Percentiles rank a stretch among this genome's conserved stretches.
phyloP scores from a whole-genome alignment of 208 protist genomes.

The Acanthamoeba lenticulata region DNA sequence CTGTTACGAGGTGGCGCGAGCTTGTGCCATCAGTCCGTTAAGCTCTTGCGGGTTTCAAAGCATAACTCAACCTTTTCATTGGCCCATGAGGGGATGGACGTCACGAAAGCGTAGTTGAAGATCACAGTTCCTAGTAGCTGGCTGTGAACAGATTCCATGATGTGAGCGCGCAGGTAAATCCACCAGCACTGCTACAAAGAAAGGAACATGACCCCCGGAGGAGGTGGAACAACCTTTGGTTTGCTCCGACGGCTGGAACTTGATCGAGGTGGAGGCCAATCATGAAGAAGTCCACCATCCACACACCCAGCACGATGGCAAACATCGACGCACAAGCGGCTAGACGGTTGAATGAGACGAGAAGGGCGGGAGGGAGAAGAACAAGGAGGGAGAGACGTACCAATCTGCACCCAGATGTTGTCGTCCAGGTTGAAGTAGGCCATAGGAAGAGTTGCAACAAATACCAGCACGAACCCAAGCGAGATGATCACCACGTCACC shows the following conservation, averaged over 20 bases:
- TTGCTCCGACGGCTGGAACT: not conserved
- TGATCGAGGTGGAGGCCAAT: not conserved
- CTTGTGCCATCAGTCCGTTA: not conserved
- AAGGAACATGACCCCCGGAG: not conserved
- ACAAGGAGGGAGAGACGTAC: not conserved
- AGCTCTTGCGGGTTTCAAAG: not conserved
- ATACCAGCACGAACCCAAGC: not conserved
- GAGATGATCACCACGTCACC: conserved; percentile 13
- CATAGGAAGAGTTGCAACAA: not conserved
- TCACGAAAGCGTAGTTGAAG: conserved; percentile 39
- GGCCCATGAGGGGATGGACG: conserved; percentile 7
- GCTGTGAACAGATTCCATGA: not conserved
- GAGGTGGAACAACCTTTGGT: not conserved
- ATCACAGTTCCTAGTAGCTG: conserved; percentile 16
- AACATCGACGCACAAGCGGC: not conserved
- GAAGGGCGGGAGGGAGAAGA: not conserved
- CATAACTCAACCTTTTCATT: conserved; percentile 8
- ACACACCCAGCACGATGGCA: conserved; percentile 1
- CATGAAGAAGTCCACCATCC: conserved; percentile 56
- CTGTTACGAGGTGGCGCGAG: not conserved
- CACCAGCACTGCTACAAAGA: not conserved
- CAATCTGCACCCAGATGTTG: conserved; percentile 11
- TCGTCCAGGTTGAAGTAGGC: conserved; percentile 63
- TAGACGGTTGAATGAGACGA: too few species aligned
- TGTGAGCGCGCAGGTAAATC: too few species aligned